Evolutionary conservation across 2,329 filamentous ascomycete genomes (phyloP).

Genomic region (Trichoderma sp.): DNA sequence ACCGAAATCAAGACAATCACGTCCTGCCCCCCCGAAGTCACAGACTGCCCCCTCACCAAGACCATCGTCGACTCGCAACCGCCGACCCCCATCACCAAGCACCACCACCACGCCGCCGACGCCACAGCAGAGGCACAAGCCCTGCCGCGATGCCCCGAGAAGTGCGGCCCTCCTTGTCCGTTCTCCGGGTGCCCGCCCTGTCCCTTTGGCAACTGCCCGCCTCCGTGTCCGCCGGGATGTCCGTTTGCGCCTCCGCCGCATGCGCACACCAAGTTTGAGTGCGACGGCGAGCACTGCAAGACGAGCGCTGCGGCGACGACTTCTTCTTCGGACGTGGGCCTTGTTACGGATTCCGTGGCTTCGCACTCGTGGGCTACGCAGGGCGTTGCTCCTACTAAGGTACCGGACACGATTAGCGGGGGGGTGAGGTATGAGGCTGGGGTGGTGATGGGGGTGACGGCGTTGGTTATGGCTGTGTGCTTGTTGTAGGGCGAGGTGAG

Average conservation of each 20-base stretch:
- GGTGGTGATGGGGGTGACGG: background rate
- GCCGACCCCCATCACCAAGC: too few species aligned
- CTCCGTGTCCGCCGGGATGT: background rate
- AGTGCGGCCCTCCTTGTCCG: too few species aligned
- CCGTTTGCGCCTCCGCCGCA: background rate
- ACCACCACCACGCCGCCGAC: too few species aligned
- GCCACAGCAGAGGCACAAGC: background rate
- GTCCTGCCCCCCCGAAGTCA: slow-evolving; percentile 56
- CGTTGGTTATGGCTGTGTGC: background rate
- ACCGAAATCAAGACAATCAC: slow-evolving; percentile 30
- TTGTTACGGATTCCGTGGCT: background rate
- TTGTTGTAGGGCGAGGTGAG: background rate
- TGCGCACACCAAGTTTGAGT: slow-evolving; percentile 3
- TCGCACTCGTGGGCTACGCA: background rate
- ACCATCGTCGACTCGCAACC: background rate
- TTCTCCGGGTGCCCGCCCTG: too few species aligned
- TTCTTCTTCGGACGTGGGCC: background rate
- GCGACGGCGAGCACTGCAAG: slow-evolving; percentile 10
- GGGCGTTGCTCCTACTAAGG: slow-evolving; percentile 7
- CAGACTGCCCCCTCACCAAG: slow-evolving; percentile 52
- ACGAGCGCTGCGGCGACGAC: background rate
- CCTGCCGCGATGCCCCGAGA: background rate
- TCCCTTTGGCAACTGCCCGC: background rate
- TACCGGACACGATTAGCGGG: slow-evolving; percentile 26
- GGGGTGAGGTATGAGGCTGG: slow-evolving; percentile 18